Evolutionary conservation across 805 yeast species (phyloP).

Genomic region (Candida ortonii): DNA sequence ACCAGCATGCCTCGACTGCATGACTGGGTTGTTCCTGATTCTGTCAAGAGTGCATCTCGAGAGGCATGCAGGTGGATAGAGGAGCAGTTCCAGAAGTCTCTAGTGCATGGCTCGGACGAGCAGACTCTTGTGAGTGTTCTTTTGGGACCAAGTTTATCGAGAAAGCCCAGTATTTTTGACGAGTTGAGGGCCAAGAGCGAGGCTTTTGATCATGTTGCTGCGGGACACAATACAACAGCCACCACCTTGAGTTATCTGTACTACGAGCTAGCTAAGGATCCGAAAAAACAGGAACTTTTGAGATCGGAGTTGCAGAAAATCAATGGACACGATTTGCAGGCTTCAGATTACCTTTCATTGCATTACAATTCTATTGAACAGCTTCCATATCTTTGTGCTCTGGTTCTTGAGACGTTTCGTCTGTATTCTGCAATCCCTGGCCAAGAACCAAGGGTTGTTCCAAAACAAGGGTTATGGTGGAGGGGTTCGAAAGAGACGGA

Average conservation of each 20-base stretch:
- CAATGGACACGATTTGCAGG: slow-evolving; percentile 20
- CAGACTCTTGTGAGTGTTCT: slow-evolving; percentile 26
- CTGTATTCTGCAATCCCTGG: slow-evolving; percentile 74
- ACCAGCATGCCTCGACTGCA: slow-evolving; percentile 57
- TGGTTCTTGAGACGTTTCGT: slow-evolving; percentile 58
- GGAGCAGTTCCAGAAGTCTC: slow-evolving; percentile 26
- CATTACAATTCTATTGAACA: slow-evolving; percentile 44
- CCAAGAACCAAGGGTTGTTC: slow-evolving; percentile 60
- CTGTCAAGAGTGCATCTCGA: slow-evolving; percentile 37
- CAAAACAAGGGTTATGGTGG: slow-evolving; percentile 29
- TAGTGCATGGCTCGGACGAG: slow-evolving; percentile 11
- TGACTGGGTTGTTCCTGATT: slow-evolving; percentile 43
- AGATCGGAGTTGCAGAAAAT: slow-evolving; percentile 40
- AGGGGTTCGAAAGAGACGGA: slow-evolving; percentile 28
- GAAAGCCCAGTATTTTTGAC: slow-evolving; percentile 18
- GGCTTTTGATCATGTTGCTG: slow-evolving; percentile 63
- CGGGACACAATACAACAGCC: slow-evolving; percentile 77
- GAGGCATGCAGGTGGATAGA: slow-evolving; percentile 46
- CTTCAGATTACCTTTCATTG: slow-evolving; percentile 23
- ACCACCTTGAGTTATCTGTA: slow-evolving; percentile 57
- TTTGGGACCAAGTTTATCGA: slow-evolving; percentile 11
- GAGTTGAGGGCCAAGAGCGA: slow-evolving; percentile 41
- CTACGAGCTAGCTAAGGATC: slow-evolving; percentile 54
- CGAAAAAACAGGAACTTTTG: slow-evolving; percentile 45
- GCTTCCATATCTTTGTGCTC: slow-evolving; percentile 57